Evolutionary conservation across 2,329 filamentous ascomycete genomes (phyloP).

Genomic region (Aspergillus ochraceus): DNA sequence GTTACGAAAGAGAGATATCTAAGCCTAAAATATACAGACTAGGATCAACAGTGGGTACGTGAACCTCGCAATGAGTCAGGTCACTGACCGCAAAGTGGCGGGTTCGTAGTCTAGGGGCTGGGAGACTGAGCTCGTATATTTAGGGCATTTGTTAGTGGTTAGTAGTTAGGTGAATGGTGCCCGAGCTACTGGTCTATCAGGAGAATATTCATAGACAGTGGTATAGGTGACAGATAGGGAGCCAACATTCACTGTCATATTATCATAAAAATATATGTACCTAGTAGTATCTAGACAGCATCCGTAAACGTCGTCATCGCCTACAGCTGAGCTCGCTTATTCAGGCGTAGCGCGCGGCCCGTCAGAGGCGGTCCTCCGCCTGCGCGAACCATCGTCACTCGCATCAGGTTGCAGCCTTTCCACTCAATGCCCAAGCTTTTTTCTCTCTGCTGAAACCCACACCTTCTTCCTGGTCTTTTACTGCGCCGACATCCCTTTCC

Average conservation of each 20-base stretch:
- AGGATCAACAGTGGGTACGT: background rate
- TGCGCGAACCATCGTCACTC: conserved; percentile 18
- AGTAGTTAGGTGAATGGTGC: too few species aligned
- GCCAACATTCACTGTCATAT: too few species aligned
- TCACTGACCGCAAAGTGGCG: background rate
- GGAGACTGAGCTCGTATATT: background rate
- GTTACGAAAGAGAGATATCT: background rate
- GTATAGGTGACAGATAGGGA: too few species aligned
- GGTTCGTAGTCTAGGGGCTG: background rate
- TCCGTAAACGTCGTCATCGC: conserved; percentile 6
- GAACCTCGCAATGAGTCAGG: background rate
- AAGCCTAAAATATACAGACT: background rate
- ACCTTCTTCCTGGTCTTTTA: background rate
- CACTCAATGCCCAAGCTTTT: conserved; percentile 3
- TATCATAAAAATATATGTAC: too few species aligned
- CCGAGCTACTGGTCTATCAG: too few species aligned
- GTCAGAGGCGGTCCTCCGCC: conserved; percentile 15
- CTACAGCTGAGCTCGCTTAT: conserved; percentile 12
- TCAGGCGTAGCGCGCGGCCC: conserved; percentile 12
- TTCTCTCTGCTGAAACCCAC: background rate
- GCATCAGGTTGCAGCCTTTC: conserved; percentile 23
- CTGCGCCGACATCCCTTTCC: too few species aligned
- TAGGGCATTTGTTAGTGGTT: too few species aligned
- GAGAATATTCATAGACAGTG: background rate
- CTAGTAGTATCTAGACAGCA: background rate